A percentile compares a stretch with the other conserved stretches of the same genome.
phyloP scores from a whole-genome alignment of 139 green algal species.

The Spirogloea muscicola region DNA sequence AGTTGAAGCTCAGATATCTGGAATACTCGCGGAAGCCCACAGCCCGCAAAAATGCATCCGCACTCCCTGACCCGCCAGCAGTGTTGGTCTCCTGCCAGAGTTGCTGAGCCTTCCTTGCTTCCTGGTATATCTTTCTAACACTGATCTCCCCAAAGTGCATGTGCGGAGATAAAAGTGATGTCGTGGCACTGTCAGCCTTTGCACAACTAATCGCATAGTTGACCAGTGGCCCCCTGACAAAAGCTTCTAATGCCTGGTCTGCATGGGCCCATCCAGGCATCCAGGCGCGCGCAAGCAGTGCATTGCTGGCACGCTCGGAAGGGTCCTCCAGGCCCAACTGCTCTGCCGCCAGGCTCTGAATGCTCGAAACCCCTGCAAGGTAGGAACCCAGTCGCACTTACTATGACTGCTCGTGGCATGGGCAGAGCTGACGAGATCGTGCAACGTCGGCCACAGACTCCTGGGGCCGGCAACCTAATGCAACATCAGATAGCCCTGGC shows the following conservation, averaged over 20 bases:
- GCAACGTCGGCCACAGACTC: too few relatives aligned
- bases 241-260: slow-evolving; percentile 61
- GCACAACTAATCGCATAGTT: slow-evolving; percentile 68
- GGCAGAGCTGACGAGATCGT: too few relatives aligned
- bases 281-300: slow-evolving; percentile 72
- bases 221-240: slow-evolving; percentile 62
- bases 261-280: slow-evolving; percentile 63
- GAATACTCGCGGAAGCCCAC: slow-evolving; percentile 85
- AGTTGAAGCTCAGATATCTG: slow-evolving; percentile 91
- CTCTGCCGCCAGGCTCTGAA: slow-evolving; percentile 49
- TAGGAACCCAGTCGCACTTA: too few relatives aligned
- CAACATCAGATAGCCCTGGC: too few relatives aligned
- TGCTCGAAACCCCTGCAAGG: too few relatives aligned
- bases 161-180: slow-evolving; percentile 82
- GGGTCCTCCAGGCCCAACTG: slow-evolving; percentile 69
- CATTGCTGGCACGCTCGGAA: slow-evolving; percentile 67
- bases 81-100: not conserved
- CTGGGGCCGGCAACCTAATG: too few relatives aligned
- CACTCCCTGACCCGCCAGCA: slow-evolving; percentile 5
- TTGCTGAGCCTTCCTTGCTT: too few relatives aligned
- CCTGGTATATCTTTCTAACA: slow-evolving; percentile 44
- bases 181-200: slow-evolving; percentile 67
- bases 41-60: slow-evolving; percentile 69
- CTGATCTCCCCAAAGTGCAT: slow-evolving; percentile 82
- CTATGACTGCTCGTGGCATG: too few relatives aligned